phyloP scores from a whole-genome alignment of 2,329 filamentous ascomycete species.

The Berkeleyomyces basicola region DNA sequence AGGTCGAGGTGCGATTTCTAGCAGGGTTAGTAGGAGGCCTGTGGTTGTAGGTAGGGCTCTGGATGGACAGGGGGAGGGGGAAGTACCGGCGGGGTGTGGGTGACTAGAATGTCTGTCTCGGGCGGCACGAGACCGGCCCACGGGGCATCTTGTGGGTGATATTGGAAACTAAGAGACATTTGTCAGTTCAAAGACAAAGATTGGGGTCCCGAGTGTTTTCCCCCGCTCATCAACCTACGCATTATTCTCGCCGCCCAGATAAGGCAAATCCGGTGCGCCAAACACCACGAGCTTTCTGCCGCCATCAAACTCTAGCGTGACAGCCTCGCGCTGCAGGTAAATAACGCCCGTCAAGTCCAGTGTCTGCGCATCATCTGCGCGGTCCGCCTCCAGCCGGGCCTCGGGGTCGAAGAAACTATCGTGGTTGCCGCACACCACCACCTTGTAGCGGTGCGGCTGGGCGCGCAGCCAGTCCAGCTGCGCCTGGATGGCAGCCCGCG shows the following conservation, averaged over 20 bases:
- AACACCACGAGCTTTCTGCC: constrained; percentile 52
- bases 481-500: constrained; percentile 55
- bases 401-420: constrained; percentile 67
- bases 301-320: constrained; percentile 44
- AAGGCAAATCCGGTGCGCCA: constrained; percentile 66
- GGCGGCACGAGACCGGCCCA: constrained; percentile 57
- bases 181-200: too few relatives aligned
- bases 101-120: constrained; percentile 63
- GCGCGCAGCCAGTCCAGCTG: constrained; percentile 67
- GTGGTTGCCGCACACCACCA: constrained; percentile 77
- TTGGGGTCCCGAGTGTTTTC: too few relatives aligned
- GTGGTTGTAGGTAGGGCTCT: background rate
- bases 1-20: constrained; percentile 52
- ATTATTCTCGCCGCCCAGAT: constrained; percentile 34
- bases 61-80: background rate
- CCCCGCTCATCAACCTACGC: constrained; percentile 2
- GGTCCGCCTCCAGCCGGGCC: constrained; percentile 40
- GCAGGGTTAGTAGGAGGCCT: background rate
- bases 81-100: constrained; percentile 57
- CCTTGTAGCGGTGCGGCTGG: constrained; percentile 62
- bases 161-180: constrained; percentile 33
- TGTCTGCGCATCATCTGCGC: constrained; percentile 12
- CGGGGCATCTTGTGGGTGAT: constrained; percentile 22
- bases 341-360: constrained; percentile 48
- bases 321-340: constrained; percentile 51